Evolutionary conservation across 2,329 filamentous ascomycete genomes (phyloP).

Genomic region (Fusarium equiseti): DNA sequence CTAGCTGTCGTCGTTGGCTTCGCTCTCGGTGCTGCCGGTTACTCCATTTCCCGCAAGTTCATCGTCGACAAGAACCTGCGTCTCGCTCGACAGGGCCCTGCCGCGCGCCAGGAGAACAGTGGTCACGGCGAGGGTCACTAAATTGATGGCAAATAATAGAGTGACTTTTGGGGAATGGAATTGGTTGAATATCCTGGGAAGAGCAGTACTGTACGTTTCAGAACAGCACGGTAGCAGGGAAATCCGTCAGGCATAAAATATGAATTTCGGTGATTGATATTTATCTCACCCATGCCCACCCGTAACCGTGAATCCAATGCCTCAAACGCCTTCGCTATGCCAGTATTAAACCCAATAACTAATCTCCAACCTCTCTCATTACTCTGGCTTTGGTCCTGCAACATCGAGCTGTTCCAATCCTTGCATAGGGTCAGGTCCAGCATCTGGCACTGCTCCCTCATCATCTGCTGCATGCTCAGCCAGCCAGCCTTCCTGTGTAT

Average conservation of each 20-base stretch:
- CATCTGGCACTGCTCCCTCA: conserved; percentile 56
- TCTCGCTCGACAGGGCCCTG: conserved; percentile 75
- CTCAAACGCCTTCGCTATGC: conserved; percentile 63
- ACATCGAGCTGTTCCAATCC: conserved; percentile 93
- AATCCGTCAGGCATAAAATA: conserved; percentile 44
- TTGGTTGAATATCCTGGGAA: conserved; percentile 34
- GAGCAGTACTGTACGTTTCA: conserved; percentile 46
- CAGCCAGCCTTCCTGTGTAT: conserved; percentile 86
- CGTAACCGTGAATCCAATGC: conserved; percentile 43
- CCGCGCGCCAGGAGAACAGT: conserved; percentile 54
- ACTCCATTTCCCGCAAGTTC: conserved; percentile 87
- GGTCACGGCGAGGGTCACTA: conserved; percentile 51
- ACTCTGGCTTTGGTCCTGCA: conserved; percentile 84
- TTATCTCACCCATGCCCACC: conserved; percentile 39
- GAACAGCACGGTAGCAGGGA: conserved; percentile 41
- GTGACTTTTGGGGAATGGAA: conserved; percentile 29
- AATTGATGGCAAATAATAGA: conserved; percentile 25
- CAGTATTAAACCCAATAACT: conserved; percentile 45
- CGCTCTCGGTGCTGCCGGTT: conserved; percentile 82
- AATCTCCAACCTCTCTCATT: conserved; percentile 52
- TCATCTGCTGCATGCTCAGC: conserved; percentile 79
- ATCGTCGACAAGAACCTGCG: conserved; percentile 92
- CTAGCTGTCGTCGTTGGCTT: conserved; percentile 88
- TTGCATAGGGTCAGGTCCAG: conserved; percentile 89
- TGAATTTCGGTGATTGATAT: conserved; percentile 45